Evolutionary conservation across 768 basidiomycete genomes (phyloP).

Genomic region (Hortiboletus campestris): DNA sequence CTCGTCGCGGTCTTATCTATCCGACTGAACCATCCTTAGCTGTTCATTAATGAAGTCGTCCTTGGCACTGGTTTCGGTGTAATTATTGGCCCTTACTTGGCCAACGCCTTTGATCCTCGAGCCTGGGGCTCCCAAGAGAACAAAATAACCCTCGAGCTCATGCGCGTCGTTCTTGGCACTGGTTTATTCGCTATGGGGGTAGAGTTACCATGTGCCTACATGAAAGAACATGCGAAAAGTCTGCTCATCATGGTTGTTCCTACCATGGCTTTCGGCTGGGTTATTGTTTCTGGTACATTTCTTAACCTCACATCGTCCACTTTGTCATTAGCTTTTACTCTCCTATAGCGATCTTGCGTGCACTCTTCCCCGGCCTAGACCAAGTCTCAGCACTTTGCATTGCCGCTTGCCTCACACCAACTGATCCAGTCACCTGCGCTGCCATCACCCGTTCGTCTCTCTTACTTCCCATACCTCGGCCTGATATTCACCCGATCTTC

Average conservation of each 20-base stretch:
- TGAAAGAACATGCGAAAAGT: conserved; percentile 74
- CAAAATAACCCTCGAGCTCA: conserved; percentile 83
- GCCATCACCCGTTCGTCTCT: conserved; percentile 61
- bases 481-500: not conserved
- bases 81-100: conserved; percentile 69
- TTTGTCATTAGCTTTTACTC: not conserved
- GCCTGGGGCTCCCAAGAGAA: conserved; percentile 56
- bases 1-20: not conserved
- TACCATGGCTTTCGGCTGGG: conserved; percentile 85
- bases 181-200: conserved; percentile 95
- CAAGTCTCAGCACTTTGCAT: conserved; percentile 80
- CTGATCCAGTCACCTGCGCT: conserved; percentile 92
- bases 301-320: not conserved
- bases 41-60: conserved; percentile 93
- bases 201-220: conserved; percentile 84
- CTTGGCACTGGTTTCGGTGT: conserved; percentile 72
- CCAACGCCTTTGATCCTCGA: conserved; percentile 72
- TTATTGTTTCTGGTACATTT: conserved; percentile 62
- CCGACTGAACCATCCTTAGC: conserved; percentile 31
- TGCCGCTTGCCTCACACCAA: conserved; percentile 88
- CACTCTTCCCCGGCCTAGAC: conserved; percentile 67
- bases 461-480: not conserved
- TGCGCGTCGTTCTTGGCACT: conserved; percentile 83
- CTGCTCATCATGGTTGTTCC: conserved; percentile 70
- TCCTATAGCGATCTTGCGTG: conserved; percentile 58